A percentile compares a stretch with the other conserved stretches of the same genome.
Evolutionary conservation across 1,284 basidiomycete genomes (phyloP).

Genomic region (Boletellus sp.): DNA sequence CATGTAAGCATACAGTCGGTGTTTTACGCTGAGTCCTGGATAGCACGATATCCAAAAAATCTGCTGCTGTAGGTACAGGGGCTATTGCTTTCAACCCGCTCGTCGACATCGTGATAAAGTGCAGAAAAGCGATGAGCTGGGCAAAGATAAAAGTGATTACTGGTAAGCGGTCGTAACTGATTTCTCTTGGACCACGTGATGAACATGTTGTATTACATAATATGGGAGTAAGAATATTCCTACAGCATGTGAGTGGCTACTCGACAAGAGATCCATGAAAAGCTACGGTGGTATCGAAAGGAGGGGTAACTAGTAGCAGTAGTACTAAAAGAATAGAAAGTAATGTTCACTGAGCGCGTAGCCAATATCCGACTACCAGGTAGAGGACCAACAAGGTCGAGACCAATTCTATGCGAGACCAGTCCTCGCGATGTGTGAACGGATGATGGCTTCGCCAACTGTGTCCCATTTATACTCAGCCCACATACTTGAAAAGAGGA

Average conservation of each 20-base stretch:
- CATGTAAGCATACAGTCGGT: constrained; percentile 66
- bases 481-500: background rate
- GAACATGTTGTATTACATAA: background rate
- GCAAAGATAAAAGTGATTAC: constrained; percentile 10
- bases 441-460: constrained; percentile 66
- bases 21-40: constrained; percentile 97
- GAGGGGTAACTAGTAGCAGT: constrained; percentile 28
- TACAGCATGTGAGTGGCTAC: constrained; percentile 23
- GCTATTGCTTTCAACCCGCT: constrained; percentile 93
- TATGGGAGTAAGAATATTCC: constrained; percentile 8
- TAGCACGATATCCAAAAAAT: constrained; percentile 93
- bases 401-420: constrained; percentile 40
- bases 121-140: background rate
- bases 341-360: constrained; percentile 13
- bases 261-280: constrained; percentile 24
- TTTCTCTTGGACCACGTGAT: constrained; percentile 18
- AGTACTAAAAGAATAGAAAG: constrained; percentile 20
- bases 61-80: constrained; percentile 91
- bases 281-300: constrained; percentile 26
- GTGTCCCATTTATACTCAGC: constrained; percentile 7
- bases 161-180: background rate
- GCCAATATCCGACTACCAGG: constrained; percentile 13
- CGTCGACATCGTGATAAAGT: constrained; percentile 62
- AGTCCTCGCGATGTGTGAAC: constrained; percentile 53
- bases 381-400: constrained; percentile 5